phyloP scores from a whole-genome alignment of 495 filamentous ascomycete species.

The Schizothecium vesticola region DNA sequence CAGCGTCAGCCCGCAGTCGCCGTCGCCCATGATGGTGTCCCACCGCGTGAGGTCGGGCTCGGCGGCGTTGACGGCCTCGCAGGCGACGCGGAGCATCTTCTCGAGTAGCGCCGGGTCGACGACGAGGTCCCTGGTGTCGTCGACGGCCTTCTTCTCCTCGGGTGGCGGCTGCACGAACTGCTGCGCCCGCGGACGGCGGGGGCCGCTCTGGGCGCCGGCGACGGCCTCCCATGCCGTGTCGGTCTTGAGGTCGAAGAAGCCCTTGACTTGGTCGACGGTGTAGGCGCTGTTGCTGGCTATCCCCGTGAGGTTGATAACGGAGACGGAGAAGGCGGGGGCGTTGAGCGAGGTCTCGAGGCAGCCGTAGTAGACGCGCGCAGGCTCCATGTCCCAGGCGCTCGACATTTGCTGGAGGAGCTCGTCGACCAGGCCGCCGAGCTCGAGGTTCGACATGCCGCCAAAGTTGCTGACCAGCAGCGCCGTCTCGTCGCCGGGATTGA shows the following conservation, averaged over 20 bases:
- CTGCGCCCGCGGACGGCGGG: constrained; percentile 31
- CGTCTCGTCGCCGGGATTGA: constrained; percentile 48
- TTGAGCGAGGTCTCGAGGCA: constrained; percentile 58
- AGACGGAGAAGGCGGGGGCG: constrained; percentile 57
- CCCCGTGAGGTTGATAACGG: constrained; percentile 52
- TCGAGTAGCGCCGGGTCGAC: constrained; percentile 43
- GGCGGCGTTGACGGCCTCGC: constrained; percentile 44
- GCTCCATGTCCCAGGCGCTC: constrained; percentile 37
- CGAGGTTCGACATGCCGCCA: constrained; percentile 57
- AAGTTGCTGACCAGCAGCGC: constrained; percentile 58
- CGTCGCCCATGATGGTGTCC: constrained; percentile 62
- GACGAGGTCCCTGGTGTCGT: constrained; percentile 36
- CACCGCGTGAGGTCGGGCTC: constrained; percentile 57
- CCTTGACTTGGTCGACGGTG: constrained; percentile 45
- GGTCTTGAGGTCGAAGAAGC: constrained; percentile 48
- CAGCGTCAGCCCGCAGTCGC: constrained; percentile 59
- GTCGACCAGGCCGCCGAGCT: constrained; percentile 52
- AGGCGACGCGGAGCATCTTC: constrained; percentile 46
- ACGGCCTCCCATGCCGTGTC: constrained; percentile 49
- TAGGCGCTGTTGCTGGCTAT: constrained; percentile 37
- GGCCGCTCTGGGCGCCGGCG: constrained; percentile 31
- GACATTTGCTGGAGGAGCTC: constrained; percentile 48
- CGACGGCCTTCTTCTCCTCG: constrained; percentile 27
- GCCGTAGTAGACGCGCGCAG: constrained; percentile 37
- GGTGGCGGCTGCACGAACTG: constrained; percentile 39